A percentile compares a stretch with the other conserved stretches of the same genome.
These are phyloP conservation scores for Cornus florida DNA, from an alignment of 148 eudicot species.

Conservation along the genomic window DNA sequence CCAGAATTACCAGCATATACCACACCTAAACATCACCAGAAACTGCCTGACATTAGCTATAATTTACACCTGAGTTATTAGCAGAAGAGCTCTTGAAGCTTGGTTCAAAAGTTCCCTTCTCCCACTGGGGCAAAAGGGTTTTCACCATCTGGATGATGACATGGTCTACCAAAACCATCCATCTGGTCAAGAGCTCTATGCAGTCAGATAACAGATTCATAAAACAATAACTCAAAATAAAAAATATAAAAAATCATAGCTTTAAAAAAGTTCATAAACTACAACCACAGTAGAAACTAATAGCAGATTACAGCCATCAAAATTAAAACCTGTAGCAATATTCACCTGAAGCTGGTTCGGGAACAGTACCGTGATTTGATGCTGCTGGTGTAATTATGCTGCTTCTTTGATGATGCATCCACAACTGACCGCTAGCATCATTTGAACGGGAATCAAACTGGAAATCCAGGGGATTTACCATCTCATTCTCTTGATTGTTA, in stretches of 20 bases:
- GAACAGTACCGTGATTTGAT: conserved; percentile 20
- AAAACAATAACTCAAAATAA: background rate
- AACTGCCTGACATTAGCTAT: conserved; percentile 45
- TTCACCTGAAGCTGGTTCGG: conserved; percentile 59
- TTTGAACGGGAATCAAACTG: conserved; percentile 18
- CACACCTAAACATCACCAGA: conserved; percentile 76
- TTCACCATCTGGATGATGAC: conserved; percentile 43
- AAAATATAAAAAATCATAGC: conserved; percentile 4
- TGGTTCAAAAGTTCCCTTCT: conserved; percentile 40
- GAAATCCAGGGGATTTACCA: conserved; percentile 23
- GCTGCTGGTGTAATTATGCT: conserved; percentile 26
- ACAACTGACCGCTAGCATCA: conserved; percentile 26
- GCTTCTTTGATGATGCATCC: conserved; percentile 33
- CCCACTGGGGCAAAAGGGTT: conserved; percentile 51
- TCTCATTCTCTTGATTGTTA: conserved; percentile 18
- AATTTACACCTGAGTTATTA: conserved; percentile 13
- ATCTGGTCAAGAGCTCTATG: conserved; percentile 57
- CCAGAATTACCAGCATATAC: conserved; percentile 32
- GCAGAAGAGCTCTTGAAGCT: conserved; percentile 44
- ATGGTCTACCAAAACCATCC: conserved; percentile 41
- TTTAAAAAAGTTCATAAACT: background rate
- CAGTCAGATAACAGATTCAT: conserved; percentile 17
- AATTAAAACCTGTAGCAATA: conserved; percentile 14
- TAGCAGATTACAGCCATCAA: conserved; percentile 17
- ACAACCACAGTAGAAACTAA: background rate